phyloP scores from a whole-genome alignment of 2,329 filamentous ascomycete genomes.

The Colletotrichum sp. region DNA sequence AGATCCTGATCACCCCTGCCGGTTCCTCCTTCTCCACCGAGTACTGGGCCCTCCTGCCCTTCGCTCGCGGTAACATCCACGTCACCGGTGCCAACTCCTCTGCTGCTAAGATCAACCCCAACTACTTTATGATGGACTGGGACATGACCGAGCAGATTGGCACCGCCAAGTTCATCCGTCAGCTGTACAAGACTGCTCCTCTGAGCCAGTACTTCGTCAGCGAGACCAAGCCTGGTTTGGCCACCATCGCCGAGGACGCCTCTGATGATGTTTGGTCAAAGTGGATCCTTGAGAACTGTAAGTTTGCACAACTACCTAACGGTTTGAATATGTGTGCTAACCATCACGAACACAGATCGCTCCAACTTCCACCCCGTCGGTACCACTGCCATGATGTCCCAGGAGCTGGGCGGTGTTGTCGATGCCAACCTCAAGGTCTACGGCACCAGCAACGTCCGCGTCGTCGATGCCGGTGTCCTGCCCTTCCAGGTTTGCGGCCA shows the following conservation, averaged over 20 bases:
- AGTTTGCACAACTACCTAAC: background rate
- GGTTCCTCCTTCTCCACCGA: conserved; percentile 38
- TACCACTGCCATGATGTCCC: conserved; percentile 56
- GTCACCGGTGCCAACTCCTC: conserved; percentile 37
- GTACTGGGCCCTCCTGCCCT: conserved; percentile 42
- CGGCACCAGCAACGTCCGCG: conserved; percentile 52
- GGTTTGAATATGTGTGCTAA: background rate
- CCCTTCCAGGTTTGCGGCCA: conserved; percentile 54
- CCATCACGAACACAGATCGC: background rate
- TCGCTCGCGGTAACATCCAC: conserved; percentile 46
- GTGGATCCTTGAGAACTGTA: conserved; percentile 13
- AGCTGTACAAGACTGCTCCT: conserved; percentile 35
- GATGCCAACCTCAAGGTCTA: conserved; percentile 52
- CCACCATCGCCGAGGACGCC: conserved; percentile 31
- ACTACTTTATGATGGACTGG: conserved; percentile 39
- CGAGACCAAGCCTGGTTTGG: conserved; percentile 25
- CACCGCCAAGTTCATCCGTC: conserved; percentile 31
- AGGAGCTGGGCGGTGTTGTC: conserved; percentile 54
- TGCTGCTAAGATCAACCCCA: conserved; percentile 38
- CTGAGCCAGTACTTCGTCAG: conserved; percentile 23
- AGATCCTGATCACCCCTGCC: conserved; percentile 44
- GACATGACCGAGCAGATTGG: conserved; percentile 35
- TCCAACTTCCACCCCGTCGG: conserved; percentile 51
- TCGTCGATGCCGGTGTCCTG: conserved; percentile 54
- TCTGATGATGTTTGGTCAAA: conserved; percentile 24